Base-by-base conservation (phyloP, 768 basidiomycete species). In the Gloeostereum incarnatum region DNA sequence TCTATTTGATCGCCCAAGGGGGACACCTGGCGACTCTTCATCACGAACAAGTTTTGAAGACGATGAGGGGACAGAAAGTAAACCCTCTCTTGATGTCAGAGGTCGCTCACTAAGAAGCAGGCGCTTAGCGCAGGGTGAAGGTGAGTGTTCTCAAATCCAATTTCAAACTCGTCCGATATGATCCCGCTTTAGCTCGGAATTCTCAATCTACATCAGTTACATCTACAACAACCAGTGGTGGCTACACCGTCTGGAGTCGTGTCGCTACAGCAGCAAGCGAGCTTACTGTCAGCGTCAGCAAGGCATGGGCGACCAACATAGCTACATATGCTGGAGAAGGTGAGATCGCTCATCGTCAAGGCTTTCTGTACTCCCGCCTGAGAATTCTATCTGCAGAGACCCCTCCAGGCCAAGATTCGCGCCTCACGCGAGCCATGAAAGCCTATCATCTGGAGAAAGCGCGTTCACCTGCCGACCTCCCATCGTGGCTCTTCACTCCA, bases 381-480 rank as follows among this genome's bases (percentile, higher is more conserved):
- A n/a, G n/a, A n/a, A n/a, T n/a, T n/a, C 30, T 25, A 33, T 38
- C 6, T 35, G 13, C 51, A 73, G 73, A 61, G 35, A 70, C 70
- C 20, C 71, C 69, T 3, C 61, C 65, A 7, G 77, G 75, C 19
- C 60, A 67, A 31, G 80, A 81, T 44, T 74, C 73, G 4, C 73
- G 73, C 24, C 63, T 83, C 23, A 69, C 68, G 3, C 67, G 67
- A n/a, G 74, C 73, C 4, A 72, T 82, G 75, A 80, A 78, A 50
- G 70, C 73, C 1, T 82, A 81, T 51, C 73, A 82, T 47, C 64
- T 79, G 34, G 67, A 66, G 19, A 76, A 78, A 52, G 78, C 78
- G 16, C 65, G 65, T 18, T 60, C 66, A 25, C 71, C 69, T 7
- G 48, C 65, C 20, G 78, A 81, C 49, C 65, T 83, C 14, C 79